Evolutionary conservation across 345 rosid genomes (phyloP).

Genomic region (Trapa bicornis): DNA sequence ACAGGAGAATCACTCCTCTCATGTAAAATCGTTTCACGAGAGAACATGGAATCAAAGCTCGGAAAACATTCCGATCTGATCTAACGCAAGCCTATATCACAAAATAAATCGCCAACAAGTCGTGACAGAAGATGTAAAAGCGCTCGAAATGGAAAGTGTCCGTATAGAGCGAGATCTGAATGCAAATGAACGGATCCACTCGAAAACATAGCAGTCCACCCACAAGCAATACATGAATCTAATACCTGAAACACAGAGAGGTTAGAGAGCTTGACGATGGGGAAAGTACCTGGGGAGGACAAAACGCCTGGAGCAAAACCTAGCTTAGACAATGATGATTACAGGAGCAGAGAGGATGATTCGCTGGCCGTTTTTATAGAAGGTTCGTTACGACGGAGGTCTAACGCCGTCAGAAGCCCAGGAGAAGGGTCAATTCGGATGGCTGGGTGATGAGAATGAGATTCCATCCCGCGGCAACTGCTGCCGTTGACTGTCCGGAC

Average conservation of each 20-base stretch:
- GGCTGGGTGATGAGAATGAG: background rate
- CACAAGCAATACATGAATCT: background rate
- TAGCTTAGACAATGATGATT: background rate
- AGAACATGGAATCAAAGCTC: background rate
- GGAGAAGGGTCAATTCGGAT: background rate
- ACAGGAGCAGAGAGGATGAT: no score
- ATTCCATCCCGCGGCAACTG: background rate
- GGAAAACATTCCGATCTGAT: background rate
- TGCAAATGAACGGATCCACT: background rate
- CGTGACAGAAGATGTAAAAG: background rate
- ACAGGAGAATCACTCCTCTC: background rate
- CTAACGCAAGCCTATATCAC: background rate
- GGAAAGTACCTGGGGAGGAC: background rate
- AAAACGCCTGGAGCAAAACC: background rate
- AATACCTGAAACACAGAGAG: background rate
- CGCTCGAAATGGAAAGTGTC: background rate
- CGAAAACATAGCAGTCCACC: background rate
- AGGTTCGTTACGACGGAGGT: slow-evolving; percentile 1
- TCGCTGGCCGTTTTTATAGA: slow-evolving; percentile 2
- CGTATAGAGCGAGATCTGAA: slow-evolving; percentile 1
- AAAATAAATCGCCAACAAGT: background rate
- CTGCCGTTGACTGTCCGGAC: background rate
- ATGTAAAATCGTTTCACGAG: background rate
- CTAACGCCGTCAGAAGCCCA: slow-evolving; percentile 4
- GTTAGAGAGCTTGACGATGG: background rate